A percentile compares a stretch with the other conserved stretches of the same genome.
Conservation (phyloP, 352 stramenopile species). For the Globisporangium nunn region DNA sequence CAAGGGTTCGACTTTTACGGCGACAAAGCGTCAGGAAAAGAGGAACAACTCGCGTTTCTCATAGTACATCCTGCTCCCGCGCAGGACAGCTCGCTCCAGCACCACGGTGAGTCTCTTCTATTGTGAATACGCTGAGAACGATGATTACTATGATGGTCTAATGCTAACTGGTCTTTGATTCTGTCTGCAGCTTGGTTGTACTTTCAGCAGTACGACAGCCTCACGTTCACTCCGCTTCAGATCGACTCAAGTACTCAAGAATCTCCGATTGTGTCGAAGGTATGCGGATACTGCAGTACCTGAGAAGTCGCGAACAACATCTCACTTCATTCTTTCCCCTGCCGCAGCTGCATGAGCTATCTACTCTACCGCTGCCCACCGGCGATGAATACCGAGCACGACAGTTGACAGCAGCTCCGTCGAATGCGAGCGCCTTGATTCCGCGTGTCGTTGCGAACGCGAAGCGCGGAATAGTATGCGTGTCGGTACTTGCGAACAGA, state of each 20-base stretch:
- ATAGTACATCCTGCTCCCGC: neutral
- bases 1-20: conserved; percentile 15
- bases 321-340: conserved; percentile 1
- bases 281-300: conserved; percentile 4
- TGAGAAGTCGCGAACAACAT: neutral
- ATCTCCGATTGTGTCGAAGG: neutral
- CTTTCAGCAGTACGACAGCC: conserved; percentile 29
- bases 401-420: conserved; percentile 12
- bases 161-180: neutral
- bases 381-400: conserved; percentile 11
- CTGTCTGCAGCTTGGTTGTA: conserved; percentile 28
- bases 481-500: conserved; percentile 21
- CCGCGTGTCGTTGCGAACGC: conserved; percentile 34
- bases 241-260: neutral
- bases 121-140: neutral
- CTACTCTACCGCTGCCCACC: neutral
- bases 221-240: conserved; percentile 17
- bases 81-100: conserved; percentile 1
- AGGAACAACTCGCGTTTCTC: conserved; percentile 15
- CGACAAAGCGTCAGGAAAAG: conserved; percentile 5
- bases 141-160: neutral
- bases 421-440: conserved; percentile 2
- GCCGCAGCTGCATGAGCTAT: conserved; percentile 1
- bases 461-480: conserved; percentile 47
- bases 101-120: conserved; percentile 1